Evolutionary conservation across 768 basidiomycete genomes (phyloP).

Genomic region (Russula vinacea): DNA sequence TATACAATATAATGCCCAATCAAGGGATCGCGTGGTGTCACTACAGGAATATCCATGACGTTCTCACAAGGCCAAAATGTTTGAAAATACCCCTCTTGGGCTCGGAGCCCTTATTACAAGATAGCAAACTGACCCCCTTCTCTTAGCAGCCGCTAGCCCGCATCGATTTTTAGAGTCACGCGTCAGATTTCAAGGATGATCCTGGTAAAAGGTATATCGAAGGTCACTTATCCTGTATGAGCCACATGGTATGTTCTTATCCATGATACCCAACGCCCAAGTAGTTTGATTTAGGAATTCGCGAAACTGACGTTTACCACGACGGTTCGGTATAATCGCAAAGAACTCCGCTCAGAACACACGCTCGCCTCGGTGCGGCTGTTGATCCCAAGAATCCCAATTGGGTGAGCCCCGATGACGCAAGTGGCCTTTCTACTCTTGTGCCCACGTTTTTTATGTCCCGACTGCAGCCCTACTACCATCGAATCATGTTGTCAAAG

Average conservation of each 20-base stretch:
- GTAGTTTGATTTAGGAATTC: no score
- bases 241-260: neutral
- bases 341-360: slow-evolving; percentile 84
- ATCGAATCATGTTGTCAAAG: no score
- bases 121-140: no score
- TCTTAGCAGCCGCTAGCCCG: neutral
- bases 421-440: neutral
- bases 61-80: neutral
- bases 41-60: no score
- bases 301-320: slow-evolving; percentile 33
- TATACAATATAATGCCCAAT: neutral
- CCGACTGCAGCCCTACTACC: no score
- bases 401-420: neutral
- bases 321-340: slow-evolving; percentile 32
- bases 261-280: no score
- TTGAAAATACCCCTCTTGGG: no score
- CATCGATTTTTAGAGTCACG: slow-evolving; percentile 31
- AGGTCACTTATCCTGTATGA: no score
- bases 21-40: no score
- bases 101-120: no score
- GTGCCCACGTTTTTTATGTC: no score
- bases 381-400: slow-evolving; percentile 52
- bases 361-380: slow-evolving; percentile 85
- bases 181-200: slow-evolving; percentile 71
- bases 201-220: slow-evolving; percentile 43